A percentile compares a stretch with the other conserved stretches of the same genome.
phyloP scores from a whole-genome alignment of 139 green algal genomes.

The Chlamydomonas incerta region DNA sequence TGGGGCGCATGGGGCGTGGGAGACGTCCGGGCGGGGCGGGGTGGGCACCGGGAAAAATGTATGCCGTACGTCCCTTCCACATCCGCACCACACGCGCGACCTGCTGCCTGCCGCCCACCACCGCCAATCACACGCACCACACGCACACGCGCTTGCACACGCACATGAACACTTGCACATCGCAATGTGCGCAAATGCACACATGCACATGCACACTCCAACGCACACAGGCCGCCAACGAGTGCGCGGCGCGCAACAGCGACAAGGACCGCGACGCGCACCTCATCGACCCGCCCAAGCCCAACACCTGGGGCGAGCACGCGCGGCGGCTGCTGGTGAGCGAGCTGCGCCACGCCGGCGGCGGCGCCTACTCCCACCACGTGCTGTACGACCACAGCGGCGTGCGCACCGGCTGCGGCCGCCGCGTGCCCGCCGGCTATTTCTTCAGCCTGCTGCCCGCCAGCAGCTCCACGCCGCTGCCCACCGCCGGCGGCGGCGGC shows the following conservation, averaged over 20 bases:
- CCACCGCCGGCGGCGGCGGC: too few species aligned
- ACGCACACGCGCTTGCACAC: too few species aligned
- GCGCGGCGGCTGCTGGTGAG: conserved; percentile 23
- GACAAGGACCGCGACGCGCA: conserved; percentile 33
- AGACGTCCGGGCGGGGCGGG: too few species aligned
- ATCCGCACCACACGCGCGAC: too few species aligned
- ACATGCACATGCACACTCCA: too few species aligned
- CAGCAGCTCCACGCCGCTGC: not conserved
- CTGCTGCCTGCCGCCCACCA: too few species aligned
- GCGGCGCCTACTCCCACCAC: conserved; percentile 29
- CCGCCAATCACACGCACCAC: too few species aligned
- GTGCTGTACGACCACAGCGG: conserved; percentile 24
- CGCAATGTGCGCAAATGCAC: too few species aligned
- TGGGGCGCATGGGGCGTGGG: too few species aligned
- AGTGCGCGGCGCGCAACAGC: conserved; percentile 31
- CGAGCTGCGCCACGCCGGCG: not conserved
- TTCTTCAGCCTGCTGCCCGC: conserved; percentile 20
- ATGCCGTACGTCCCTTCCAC: too few species aligned
- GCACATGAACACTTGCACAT: too few species aligned
- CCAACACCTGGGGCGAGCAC: conserved; percentile 33
- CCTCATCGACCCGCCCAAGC: conserved; percentile 15
- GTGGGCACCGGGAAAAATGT: too few species aligned
- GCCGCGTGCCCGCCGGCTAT: conserved; percentile 25
- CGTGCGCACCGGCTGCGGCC: conserved; percentile 20
- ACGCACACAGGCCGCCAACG: conserved; percentile 33